These are phyloP conservation scores for Prinsepia uniflora DNA, from an alignment of 306 rosid genomes.

Conservation along the genomic window DNA sequence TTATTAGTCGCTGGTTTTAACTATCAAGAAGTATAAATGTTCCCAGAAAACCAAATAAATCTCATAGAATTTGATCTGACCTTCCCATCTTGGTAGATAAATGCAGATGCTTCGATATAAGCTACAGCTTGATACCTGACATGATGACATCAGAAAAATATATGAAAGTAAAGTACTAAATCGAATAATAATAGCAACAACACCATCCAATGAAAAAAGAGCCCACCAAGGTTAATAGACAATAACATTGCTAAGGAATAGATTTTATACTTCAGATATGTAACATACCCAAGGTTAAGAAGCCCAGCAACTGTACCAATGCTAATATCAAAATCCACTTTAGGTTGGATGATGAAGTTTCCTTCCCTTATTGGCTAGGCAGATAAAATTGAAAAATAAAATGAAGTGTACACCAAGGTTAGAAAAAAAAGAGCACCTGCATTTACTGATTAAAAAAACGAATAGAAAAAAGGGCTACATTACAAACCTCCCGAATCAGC, in stretches of 20 bases:
- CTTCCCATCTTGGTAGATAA: slow-evolving; percentile 97
- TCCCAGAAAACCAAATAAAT: slow-evolving; percentile 20
- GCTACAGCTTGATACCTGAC: slow-evolving; percentile 97
- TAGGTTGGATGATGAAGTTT: slow-evolving; percentile 95
- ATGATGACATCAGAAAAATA: slow-evolving; percentile 34
- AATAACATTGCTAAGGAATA: too few relatives aligned
- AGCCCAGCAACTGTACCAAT: slow-evolving; percentile 94
- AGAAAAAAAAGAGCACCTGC: background rate
- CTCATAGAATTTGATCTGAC: slow-evolving; percentile 37
- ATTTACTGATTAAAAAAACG: background rate
- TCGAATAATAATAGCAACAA: background rate
- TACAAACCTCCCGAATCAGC: slow-evolving; percentile 87
- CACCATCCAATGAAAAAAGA: background rate
- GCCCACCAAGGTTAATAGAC: background rate
- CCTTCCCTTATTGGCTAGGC: slow-evolving; percentile 96
- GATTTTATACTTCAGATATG: slow-evolving; percentile 5
- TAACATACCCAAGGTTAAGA: slow-evolving; percentile 91
- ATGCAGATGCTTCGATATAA: slow-evolving; percentile 94
- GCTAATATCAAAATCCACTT: slow-evolving; percentile 98
- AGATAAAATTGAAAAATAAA: slow-evolving; percentile 18
- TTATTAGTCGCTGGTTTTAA: too few relatives aligned
- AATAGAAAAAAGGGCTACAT: background rate
- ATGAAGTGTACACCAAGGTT: background rate
- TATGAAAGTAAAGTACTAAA: background rate
- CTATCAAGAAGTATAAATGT: background rate